Conservation (phyloP, 257 asterid species). For the Lavandula angustifolia region DNA sequence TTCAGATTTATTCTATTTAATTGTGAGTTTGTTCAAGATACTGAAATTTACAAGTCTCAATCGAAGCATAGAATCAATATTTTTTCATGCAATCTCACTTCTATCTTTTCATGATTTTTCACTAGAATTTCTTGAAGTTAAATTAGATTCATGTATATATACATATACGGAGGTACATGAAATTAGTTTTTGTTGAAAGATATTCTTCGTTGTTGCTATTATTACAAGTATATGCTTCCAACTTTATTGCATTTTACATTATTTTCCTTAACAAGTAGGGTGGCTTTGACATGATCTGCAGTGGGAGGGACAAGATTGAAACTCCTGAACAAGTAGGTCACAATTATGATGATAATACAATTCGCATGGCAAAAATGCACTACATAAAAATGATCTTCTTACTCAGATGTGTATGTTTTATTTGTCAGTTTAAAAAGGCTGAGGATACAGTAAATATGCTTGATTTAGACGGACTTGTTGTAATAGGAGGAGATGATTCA, state of each 20-base stretch:
- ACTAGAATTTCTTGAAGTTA: no score
- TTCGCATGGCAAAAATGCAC: not conserved
- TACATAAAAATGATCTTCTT: not conserved
- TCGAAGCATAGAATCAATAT: not conserved
- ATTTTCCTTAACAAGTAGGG: constrained; percentile 52
- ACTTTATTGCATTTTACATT: no score
- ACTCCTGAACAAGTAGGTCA: constrained; percentile 76
- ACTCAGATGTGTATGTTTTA: not conserved
- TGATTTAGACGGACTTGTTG: constrained; percentile 81
- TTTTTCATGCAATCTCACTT: not conserved
- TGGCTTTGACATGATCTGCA: constrained; percentile 82
- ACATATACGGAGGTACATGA: no score
- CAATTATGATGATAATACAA: not conserved
- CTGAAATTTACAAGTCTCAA: not conserved
- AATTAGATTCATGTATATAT: no score
- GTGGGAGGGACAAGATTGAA: constrained; percentile 89
- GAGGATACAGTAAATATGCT: constrained; percentile 69
- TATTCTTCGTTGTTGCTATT: no score
- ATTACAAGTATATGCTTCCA: no score
- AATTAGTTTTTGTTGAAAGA: no score
- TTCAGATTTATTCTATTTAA: not conserved
- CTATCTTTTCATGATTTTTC: not conserved
- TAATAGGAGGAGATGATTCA: constrained; percentile 88
- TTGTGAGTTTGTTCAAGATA: not conserved
- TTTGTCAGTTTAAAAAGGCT: constrained; percentile 71